These are phyloP conservation scores for Xylaria sp. DNA, from an alignment of 2,329 filamentous ascomycete genomes.

Conservation along the genomic window DNA sequence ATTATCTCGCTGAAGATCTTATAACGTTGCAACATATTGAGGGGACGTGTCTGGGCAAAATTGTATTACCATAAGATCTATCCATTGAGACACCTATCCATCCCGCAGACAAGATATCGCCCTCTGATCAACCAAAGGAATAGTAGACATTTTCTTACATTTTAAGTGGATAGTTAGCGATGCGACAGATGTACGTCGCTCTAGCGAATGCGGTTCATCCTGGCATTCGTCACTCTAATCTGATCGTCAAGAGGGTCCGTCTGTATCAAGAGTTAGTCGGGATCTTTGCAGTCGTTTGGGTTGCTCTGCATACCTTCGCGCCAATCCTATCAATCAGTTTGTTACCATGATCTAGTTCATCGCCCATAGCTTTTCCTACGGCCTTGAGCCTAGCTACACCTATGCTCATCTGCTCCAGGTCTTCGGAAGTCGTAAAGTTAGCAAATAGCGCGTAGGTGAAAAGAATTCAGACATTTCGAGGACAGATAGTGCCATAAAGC, in stretches of 20 bases:
- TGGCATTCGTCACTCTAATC: slow-evolving; percentile 44
- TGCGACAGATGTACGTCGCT: background rate
- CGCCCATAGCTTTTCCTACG: slow-evolving; percentile 76
- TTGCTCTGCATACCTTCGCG: slow-evolving; percentile 69
- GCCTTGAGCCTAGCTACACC: slow-evolving; percentile 37
- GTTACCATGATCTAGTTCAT: slow-evolving; percentile 82
- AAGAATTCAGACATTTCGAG: background rate
- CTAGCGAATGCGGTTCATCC: slow-evolving; percentile 42
- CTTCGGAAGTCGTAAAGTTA: slow-evolving; percentile 25
- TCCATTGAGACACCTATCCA: slow-evolving; percentile 20
- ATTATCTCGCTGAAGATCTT: background rate
- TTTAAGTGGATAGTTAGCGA: background rate
- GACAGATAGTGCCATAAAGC: background rate
- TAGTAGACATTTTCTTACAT: background rate
- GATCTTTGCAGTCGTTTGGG: background rate
- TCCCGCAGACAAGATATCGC: slow-evolving; percentile 10
- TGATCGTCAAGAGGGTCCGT: slow-evolving; percentile 75
- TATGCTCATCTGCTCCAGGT: slow-evolving; percentile 35
- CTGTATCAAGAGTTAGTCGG: slow-evolving; percentile 54
- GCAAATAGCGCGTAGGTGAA: background rate
- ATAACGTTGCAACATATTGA: background rate
- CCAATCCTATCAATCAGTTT: slow-evolving; percentile 78
- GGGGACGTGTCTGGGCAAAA: background rate
- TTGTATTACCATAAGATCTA: slow-evolving; percentile 19
- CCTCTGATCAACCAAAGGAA: slow-evolving; percentile 8